phyloP scores from a whole-genome alignment of 805 yeast genomes.

The Schwanniomyces sp. region DNA sequence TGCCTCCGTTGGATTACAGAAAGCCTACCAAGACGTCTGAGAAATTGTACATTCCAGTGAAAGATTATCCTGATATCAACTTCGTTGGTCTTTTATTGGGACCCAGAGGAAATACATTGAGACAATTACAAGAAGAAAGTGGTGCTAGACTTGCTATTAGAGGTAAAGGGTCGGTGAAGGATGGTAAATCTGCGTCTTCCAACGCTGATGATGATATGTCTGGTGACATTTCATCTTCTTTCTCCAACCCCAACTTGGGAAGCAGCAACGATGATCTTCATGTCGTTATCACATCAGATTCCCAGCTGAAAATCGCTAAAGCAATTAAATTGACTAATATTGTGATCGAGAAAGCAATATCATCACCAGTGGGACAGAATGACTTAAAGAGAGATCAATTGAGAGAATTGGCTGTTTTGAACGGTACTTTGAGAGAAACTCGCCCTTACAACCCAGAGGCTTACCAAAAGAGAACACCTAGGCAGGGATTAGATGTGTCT shows the following conservation, averaged over 20 bases:
- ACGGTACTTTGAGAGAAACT: constrained; percentile 87
- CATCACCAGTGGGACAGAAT: constrained; percentile 91
- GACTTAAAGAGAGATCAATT: constrained; percentile 88
- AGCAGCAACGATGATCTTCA: constrained; percentile 71
- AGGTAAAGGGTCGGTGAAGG: constrained; percentile 95
- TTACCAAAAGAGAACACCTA: constrained; percentile 15
- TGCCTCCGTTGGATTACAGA: constrained; percentile 78
- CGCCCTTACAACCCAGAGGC: constrained; percentile 55
- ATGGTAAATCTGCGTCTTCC: constrained; percentile 63
- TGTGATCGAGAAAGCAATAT: constrained; percentile 78
- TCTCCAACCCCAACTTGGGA: constrained; percentile 19
- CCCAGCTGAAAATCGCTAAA: constrained; percentile 69
- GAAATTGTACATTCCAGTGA: constrained; percentile 80
- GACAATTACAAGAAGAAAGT: constrained; percentile 75
- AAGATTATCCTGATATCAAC: constrained; percentile 87
- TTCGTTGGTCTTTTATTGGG: constrained; percentile 90
- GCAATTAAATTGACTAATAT: constrained; percentile 75
- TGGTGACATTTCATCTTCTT: constrained; percentile 17
- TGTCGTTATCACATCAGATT: constrained; percentile 81
- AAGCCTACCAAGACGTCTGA: constrained; percentile 70
- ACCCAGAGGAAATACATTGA: constrained; percentile 91
- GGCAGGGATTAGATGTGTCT: constrained; percentile 45
- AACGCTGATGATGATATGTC: constrained; percentile 48
- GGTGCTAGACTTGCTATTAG: constrained; percentile 90
- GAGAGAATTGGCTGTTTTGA: constrained; percentile 86